Percentiles rank a stretch among this genome's conserved stretches.
phyloP scores from a whole-genome alignment of 176 grass and related monocot genomes.

The Saccharum spontaneum region DNA sequence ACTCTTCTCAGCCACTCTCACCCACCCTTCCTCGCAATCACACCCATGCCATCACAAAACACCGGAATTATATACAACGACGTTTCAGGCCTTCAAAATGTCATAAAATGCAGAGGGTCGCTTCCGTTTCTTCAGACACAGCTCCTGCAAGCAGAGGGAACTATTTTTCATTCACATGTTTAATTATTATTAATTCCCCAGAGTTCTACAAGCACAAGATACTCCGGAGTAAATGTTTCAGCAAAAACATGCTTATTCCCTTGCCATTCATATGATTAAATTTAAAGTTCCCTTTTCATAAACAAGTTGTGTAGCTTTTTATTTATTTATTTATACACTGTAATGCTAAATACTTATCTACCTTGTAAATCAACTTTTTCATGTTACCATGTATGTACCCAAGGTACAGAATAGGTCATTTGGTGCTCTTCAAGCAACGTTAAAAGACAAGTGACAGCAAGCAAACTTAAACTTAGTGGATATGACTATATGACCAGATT shows the following conservation, averaged over 20 bases:
- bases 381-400: background rate
- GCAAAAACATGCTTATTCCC: background rate
- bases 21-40: background rate
- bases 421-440: background rate
- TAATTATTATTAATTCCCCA: background rate
- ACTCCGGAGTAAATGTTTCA: background rate
- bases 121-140: slow-evolving; percentile 59
- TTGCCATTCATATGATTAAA: background rate
- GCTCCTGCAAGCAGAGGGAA: slow-evolving; percentile 51
- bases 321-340: background rate
- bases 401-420: background rate
- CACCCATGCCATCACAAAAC: background rate
- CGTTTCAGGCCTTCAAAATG: slow-evolving; percentile 49
- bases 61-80: background rate
- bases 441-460: background rate
- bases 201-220: background rate
- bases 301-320: background rate
- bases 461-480: background rate
- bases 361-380: background rate
- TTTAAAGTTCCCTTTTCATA: background rate
- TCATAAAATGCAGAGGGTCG: slow-evolving; percentile 56
- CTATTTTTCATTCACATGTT: slow-evolving; percentile 13
- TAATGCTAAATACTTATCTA: background rate
- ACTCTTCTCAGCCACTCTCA: background rate
- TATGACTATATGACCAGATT: background rate